Conservation (phyloP, 1,284 basidiomycete genomes). For the Kalmanozyma brasiliensis region DNA sequence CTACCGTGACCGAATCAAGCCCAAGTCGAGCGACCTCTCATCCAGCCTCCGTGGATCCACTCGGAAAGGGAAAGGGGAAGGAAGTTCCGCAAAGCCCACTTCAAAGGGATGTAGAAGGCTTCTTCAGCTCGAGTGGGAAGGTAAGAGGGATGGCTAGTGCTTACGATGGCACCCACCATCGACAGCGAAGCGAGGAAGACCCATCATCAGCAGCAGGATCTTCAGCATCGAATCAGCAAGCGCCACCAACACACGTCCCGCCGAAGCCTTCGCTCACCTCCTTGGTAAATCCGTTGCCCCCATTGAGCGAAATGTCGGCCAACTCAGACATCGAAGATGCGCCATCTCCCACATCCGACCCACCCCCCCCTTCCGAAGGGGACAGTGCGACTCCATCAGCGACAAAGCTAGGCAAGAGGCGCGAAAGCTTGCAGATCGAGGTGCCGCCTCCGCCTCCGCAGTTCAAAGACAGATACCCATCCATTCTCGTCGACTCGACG, state of each 20-base stretch:
- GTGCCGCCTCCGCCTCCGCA: slow-evolving; percentile 35
- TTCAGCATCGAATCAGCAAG: slow-evolving; percentile 2
- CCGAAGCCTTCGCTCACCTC: slow-evolving; percentile 16
- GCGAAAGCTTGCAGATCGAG: slow-evolving; percentile 42
- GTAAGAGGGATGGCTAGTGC: slow-evolving; percentile 6
- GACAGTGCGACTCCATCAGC: slow-evolving; percentile 1
- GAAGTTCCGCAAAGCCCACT: slow-evolving; percentile 4
- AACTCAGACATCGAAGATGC: slow-evolving; percentile 24
- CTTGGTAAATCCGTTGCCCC: slow-evolving; percentile 16
- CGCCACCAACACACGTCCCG: background rate
- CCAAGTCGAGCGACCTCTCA: background rate
- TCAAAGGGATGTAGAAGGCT: slow-evolving; percentile 17
- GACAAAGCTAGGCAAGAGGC: slow-evolving; percentile 15
- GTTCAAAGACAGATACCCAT: slow-evolving; percentile 37
- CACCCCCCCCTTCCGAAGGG: slow-evolving; percentile 16
- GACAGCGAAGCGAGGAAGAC: slow-evolving; percentile 8
- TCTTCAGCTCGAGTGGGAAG: slow-evolving; percentile 19
- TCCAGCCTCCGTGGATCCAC: no score
- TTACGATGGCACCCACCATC: slow-evolving; percentile 6
- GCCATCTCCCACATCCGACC: slow-evolving; percentile 15
- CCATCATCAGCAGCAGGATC: background rate
- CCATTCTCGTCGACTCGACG: slow-evolving; percentile 40
- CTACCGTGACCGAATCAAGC: background rate
- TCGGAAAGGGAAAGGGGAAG: slow-evolving; percentile 18
- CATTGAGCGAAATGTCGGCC: slow-evolving; percentile 36